Evolutionary conservation across 1,284 basidiomycete species (phyloP), one percentile per base, ranked within the genome.

Genomic region (Microstroma glucosiphilum): DNA sequence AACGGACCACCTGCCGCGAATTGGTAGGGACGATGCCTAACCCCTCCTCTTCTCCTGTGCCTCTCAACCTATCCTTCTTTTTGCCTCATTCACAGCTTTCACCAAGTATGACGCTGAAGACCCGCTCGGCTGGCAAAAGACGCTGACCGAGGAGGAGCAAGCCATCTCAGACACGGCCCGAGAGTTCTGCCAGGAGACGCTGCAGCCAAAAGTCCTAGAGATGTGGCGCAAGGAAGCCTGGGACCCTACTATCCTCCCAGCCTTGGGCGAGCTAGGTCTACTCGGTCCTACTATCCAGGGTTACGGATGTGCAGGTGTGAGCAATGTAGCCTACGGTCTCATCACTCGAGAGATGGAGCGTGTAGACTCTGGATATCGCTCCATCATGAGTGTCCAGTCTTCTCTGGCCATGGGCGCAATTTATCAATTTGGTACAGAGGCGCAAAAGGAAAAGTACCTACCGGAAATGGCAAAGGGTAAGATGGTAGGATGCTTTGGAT

Each of bases 371-470:
- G 94, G 94, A 2, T 97, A 96, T 79, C 88, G 93, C 41, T 92
- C 90, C 6, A 93, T 88, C n/a, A 89, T 93, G 78, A 93, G 90
- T 30, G 94, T 98, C 0, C 94, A 98, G 80, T 92, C 89, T 0
- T 94, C 91, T 6, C 84, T 98, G 40, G 91, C 94, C n/a, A 98
- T 98, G 93, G 91, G 94, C 76, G 92, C 94, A 2, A 96, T 97
- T 78, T 83, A 69, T 80, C 89, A 89, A 73, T 97, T 94, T 79
- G 93, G 94, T 1, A 86, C 86, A 0, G 88, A 92, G 30, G 87
- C 86, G 43, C 92, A 97, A 81, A 94, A 93, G 82, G 89, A 92
- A 73, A 89, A 89, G 77, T 97, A 89, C 76, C 84, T 97, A 1
- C 93, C 92, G 42, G 82, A 85, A 15, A 83, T 97, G 51, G 92